Evolutionary conservation across 1,284 basidiomycete species (phyloP).

Genomic region (Fistulinella cinereoalba): DNA sequence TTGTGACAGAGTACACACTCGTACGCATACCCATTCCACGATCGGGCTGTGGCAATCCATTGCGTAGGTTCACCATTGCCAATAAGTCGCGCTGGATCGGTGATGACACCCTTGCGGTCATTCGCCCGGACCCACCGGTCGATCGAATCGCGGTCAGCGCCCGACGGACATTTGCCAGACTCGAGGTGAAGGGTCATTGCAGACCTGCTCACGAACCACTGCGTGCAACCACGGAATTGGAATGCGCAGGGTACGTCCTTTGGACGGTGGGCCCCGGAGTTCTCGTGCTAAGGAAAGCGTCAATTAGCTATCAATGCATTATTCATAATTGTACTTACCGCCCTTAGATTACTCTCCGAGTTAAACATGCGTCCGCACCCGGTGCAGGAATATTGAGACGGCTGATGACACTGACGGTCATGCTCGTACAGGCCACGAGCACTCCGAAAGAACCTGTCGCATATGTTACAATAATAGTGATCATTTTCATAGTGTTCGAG

Average conservation of each 20-base stretch:
- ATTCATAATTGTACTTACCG: conserved; percentile 5
- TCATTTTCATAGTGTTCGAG: conserved; percentile 32
- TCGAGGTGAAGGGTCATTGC: conserved; percentile 50
- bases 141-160: conserved; percentile 34
- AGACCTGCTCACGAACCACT: conserved; percentile 41
- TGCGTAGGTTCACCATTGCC: conserved; percentile 15
- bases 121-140: conserved; percentile 34
- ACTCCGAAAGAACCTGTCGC: conserved; percentile 40
- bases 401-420: conserved; percentile 46
- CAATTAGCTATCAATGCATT: too few species aligned
- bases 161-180: conserved; percentile 41
- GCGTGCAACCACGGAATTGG: conserved; percentile 34
- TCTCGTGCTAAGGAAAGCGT: conserved; percentile 39
- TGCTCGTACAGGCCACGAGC: conserved; percentile 44
- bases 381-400: conserved; percentile 47
- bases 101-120: conserved; percentile 36
- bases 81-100: conserved; percentile 36
- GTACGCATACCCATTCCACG: conserved; percentile 48
- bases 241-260: conserved; percentile 41
- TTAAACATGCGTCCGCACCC: conserved; percentile 44
- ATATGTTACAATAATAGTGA: conserved; percentile 44
- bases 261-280: conserved; percentile 39
- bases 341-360: conserved; percentile 36
- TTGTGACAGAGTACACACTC: conserved; percentile 56
- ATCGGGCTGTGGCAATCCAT: conserved; percentile 39